These are phyloP conservation scores for Backusella parvicylindrica DNA, from an alignment of 192 early-diverging fungal genomes.

Conservation along the genomic window DNA sequence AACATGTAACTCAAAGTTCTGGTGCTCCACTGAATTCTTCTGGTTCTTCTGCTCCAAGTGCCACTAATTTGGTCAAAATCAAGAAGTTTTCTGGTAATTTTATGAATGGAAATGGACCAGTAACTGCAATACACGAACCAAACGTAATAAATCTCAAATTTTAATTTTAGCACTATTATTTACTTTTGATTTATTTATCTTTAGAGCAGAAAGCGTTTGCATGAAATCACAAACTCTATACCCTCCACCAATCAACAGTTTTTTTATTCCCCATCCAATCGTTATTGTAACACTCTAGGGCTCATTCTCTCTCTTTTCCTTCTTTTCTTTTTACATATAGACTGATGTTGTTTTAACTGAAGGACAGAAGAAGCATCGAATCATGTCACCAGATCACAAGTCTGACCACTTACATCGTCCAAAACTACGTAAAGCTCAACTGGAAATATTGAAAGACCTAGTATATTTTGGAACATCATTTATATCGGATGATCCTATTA, in stretches of 20 bases:
- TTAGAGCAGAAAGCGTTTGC: background rate
- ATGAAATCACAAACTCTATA: background rate
- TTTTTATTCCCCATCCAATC: background rate
- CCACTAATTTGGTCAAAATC: too few relatives aligned
- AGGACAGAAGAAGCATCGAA: background rate
- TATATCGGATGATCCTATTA: background rate
- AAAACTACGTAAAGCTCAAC: background rate
- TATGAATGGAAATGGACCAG: too few relatives aligned
- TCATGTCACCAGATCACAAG: background rate
- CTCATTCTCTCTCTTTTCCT: background rate
- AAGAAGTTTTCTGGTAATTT: too few relatives aligned
- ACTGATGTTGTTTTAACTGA: background rate
- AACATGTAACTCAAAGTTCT: too few relatives aligned
- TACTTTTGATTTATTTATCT: background rate
- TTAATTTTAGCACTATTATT: background rate
- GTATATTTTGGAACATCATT: background rate
- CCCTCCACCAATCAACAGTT: background rate
- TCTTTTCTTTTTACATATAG: slow-evolving; percentile 2
- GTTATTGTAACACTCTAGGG: background rate
- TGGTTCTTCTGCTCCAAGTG: too few relatives aligned
- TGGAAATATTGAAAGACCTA: background rate
- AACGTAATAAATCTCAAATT: background rate
- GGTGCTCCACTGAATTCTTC: too few relatives aligned
- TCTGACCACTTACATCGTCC: background rate
- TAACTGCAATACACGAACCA: too few relatives aligned